These are phyloP conservation scores for Aspergillus bridgeri DNA, from an alignment of 495 filamentous ascomycete genomes.

Conservation along the genomic window DNA sequence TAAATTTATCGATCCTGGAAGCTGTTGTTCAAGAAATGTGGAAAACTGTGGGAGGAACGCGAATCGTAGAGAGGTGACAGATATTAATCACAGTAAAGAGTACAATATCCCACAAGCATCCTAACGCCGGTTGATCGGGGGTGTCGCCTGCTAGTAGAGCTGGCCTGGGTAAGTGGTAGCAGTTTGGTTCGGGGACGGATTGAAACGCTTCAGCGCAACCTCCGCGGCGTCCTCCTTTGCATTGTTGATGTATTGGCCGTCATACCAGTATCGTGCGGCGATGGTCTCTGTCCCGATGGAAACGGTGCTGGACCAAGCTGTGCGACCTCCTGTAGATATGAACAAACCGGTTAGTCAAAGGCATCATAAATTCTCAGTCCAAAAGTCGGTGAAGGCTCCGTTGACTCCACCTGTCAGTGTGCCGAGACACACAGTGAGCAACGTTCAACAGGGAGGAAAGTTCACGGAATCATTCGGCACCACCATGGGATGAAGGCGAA, in stretches of 20 bases:
- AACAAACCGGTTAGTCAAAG: slow-evolving; percentile 16
- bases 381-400: slow-evolving; percentile 40
- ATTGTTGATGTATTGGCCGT: slow-evolving; percentile 80
- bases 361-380: slow-evolving; percentile 9
- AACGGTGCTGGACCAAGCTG: slow-evolving; percentile 82
- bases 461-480: not conserved
- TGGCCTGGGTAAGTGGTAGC: slow-evolving; percentile 1
- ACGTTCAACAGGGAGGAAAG: slow-evolving; percentile 1
- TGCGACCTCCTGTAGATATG: slow-evolving; percentile 67
- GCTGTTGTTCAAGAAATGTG: slow-evolving; percentile 11
- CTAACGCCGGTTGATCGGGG: slow-evolving; percentile 8
- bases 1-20: slow-evolving; percentile 14
- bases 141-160: not conserved
- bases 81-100: not conserved
- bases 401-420: slow-evolving; percentile 28
- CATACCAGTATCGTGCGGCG: slow-evolving; percentile 83
- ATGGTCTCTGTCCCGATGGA: slow-evolving; percentile 52
- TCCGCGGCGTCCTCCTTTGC: slow-evolving; percentile 90
- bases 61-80: not conserved
- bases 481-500: not conserved
- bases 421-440: slow-evolving; percentile 19
- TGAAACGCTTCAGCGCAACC: slow-evolving; percentile 53
- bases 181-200: slow-evolving; percentile 8
- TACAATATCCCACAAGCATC: not conserved
- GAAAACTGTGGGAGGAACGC: not conserved